These are phyloP conservation scores for Excoecaria cochinchinensis DNA, from an alignment of 345 rosid species.

Conservation along the genomic window DNA sequence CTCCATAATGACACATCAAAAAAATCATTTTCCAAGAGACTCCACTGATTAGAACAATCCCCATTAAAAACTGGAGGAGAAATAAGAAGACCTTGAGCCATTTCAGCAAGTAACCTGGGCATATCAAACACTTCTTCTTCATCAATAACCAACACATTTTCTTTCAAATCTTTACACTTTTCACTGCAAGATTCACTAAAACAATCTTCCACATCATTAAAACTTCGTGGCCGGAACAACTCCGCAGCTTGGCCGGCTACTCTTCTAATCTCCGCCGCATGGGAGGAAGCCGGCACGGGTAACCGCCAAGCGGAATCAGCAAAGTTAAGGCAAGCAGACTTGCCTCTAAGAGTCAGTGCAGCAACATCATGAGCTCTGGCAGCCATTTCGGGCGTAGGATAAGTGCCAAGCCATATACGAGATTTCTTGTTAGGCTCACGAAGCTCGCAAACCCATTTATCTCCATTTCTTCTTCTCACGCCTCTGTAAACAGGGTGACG, in stretches of 20 bases:
- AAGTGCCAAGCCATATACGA: constrained; percentile 79
- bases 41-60: constrained; percentile 12
- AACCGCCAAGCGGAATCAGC: constrained; percentile 66
- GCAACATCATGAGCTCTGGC: constrained; percentile 85
- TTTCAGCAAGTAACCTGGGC: constrained; percentile 44
- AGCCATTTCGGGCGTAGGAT: constrained; percentile 74
- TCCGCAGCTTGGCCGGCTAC: constrained; percentile 59
- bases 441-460: constrained; percentile 77
- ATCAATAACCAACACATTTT: constrained; percentile 26
- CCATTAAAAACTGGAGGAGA: constrained; percentile 48
- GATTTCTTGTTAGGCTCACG: constrained; percentile 56
- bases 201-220: not conserved
- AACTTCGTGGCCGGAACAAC: constrained; percentile 40
- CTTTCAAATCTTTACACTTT: constrained; percentile 1
- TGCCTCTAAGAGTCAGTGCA: constrained; percentile 59
- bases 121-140: constrained; percentile 43
- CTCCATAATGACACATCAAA: constrained; percentile 14
- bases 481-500: constrained; percentile 78
- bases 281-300: constrained; percentile 48
- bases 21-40: not conserved
- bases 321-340: constrained; percentile 66
- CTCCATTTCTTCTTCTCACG: constrained; percentile 47
- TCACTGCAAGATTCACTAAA: constrained; percentile 10
- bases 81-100: constrained; percentile 69
- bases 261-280: constrained; percentile 41